A percentile compares a stretch with the other conserved stretches of the same genome.
phyloP scores from a whole-genome alignment of 164 flowering plant genomes.

The Paratinospora sagittata region DNA sequence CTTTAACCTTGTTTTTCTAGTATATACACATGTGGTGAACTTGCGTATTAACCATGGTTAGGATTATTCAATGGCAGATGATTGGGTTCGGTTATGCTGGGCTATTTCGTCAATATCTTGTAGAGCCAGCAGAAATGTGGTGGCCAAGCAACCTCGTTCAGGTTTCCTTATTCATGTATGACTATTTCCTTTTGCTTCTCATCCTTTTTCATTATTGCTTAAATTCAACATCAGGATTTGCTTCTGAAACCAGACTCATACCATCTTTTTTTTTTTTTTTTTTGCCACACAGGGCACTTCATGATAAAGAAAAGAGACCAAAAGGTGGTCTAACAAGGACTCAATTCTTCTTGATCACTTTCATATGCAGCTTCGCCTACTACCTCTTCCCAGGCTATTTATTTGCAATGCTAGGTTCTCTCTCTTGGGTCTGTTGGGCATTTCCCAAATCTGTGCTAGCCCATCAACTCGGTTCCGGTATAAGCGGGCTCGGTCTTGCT shows the following conservation, averaged over 20 bases:
- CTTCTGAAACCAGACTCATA: too few relatives aligned
- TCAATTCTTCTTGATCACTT: conserved; percentile 62
- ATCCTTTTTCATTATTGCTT: too few relatives aligned
- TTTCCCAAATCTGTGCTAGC: conserved; percentile 47
- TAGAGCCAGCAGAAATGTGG: conserved; percentile 96
- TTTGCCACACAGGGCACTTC: conserved; percentile 48
- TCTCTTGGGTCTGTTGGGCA: conserved; percentile 76
- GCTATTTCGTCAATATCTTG: conserved; percentile 63
- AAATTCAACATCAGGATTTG: too few relatives aligned
- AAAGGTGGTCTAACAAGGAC: conserved; percentile 54
- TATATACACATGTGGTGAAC: too few relatives aligned
- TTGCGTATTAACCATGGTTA: background rate
- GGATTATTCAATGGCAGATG: conserved; percentile 68
- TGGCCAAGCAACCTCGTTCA: conserved; percentile 91
- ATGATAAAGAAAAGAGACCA: conserved; percentile 53
- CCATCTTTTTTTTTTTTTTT: background rate
- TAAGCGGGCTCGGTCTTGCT: conserved; percentile 58
- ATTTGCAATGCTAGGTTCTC: conserved; percentile 52
- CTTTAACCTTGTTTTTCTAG: too few relatives aligned
- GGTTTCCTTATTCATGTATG: conserved; percentile 79
- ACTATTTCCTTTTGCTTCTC: background rate
- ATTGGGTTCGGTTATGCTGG: conserved; percentile 98
- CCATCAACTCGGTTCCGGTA: conserved; percentile 76
- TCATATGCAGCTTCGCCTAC: conserved; percentile 65
- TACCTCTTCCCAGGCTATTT: conserved; percentile 70